Conservation (phyloP, 768 basidiomycete species). For the Trametes villosa region DNA sequence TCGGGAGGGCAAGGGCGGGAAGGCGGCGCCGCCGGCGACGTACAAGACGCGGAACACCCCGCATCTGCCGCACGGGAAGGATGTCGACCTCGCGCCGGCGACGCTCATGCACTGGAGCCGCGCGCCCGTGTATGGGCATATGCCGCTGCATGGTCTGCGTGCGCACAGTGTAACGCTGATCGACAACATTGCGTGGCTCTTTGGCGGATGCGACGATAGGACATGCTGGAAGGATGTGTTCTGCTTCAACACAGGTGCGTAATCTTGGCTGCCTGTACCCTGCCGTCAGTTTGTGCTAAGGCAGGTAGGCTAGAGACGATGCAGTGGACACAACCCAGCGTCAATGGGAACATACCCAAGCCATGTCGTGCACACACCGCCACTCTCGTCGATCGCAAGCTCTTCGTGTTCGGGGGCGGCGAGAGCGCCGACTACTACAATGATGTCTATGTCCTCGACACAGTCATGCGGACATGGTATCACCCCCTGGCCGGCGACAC, state of each 20-base stretch:
- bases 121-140: constrained; percentile 74
- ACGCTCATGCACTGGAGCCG: constrained; percentile 87
- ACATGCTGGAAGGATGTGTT: constrained; percentile 77
- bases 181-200: constrained; percentile 82
- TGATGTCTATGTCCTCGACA: constrained; percentile 82
- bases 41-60: constrained; percentile 54
- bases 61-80: constrained; percentile 62
- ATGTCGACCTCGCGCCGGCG: constrained; percentile 63
- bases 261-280: not conserved
- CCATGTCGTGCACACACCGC: constrained; percentile 89
- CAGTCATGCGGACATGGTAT: constrained; percentile 68
- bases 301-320: constrained; percentile 67
- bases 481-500: constrained; percentile 42
- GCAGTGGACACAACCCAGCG: constrained; percentile 84
- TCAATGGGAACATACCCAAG: constrained; percentile 76
- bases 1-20: constrained; percentile 14
- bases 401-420: constrained; percentile 88
- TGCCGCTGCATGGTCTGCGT: constrained; percentile 72
- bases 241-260: constrained; percentile 80
- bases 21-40: constrained; percentile 26
- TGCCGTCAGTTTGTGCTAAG: not conserved
- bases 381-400: constrained; percentile 77
- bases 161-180: constrained; percentile 86
- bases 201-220: constrained; percentile 88
- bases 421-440: constrained; percentile 84